These are phyloP conservation scores for Pinus albicaulis DNA, from an alignment of 75 land plant genomes.

Conservation along the genomic window DNA sequence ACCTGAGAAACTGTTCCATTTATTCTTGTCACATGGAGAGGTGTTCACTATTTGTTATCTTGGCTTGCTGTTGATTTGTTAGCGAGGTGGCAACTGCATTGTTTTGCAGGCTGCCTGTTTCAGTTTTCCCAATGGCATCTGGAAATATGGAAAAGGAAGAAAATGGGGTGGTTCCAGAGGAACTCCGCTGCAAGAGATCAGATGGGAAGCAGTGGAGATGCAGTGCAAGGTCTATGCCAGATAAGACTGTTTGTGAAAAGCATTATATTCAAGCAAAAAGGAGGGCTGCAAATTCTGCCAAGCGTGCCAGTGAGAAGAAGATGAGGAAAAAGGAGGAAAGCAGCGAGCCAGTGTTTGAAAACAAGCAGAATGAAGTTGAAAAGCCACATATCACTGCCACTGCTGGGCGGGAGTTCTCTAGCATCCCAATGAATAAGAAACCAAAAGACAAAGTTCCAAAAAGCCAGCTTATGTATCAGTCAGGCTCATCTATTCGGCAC, in stretches of 20 bases:
- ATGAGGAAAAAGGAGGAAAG: slow-evolving; percentile 39
- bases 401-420: slow-evolving; percentile 20
- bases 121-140: slow-evolving; percentile 1
- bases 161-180: slow-evolving; percentile 66
- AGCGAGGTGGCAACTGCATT: slow-evolving; percentile 2
- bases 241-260: slow-evolving; percentile 87
- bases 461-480: slow-evolving; percentile 16
- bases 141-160: slow-evolving; percentile 32
- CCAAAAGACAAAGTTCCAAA: slow-evolving; percentile 23
- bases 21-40: background rate
- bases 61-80: background rate
- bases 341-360: slow-evolving; percentile 34
- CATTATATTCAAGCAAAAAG: slow-evolving; percentile 83
- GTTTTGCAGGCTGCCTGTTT: background rate
- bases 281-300: slow-evolving; percentile 74
- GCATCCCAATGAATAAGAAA: slow-evolving; percentile 23
- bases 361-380: slow-evolving; percentile 43
- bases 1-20: background rate
- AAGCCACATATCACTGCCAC: slow-evolving; percentile 9
- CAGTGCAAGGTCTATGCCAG: slow-evolving; percentile 77
- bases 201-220: slow-evolving; percentile 98
- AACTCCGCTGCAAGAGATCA: slow-evolving; percentile 78
- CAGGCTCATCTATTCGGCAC: slow-evolving; percentile 19
- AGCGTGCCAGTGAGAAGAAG: slow-evolving; percentile 59
- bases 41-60: background rate